phyloP scores from a whole-genome alignment of 352 stramenopile species.

The Thalassiosira livingstoniorum region DNA sequence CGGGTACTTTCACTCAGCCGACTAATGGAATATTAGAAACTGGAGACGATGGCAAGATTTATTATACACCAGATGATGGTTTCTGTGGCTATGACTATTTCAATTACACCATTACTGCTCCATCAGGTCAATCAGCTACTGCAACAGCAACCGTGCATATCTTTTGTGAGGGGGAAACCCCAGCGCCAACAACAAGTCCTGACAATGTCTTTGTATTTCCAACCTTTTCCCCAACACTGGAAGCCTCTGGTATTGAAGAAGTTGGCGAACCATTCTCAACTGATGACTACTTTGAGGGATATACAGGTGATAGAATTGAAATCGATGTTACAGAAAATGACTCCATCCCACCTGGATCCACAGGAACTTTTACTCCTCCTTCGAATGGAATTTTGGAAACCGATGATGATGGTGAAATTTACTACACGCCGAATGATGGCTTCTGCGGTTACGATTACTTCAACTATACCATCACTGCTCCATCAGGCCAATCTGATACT shows the following conservation, averaged over 20 bases:
- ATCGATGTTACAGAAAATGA: slow-evolving; percentile 7
- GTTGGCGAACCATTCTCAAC: background rate
- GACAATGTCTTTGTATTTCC: background rate
- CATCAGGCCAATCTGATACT: slow-evolving; percentile 30
- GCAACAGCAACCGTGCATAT: slow-evolving; percentile 20
- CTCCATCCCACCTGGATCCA: background rate
- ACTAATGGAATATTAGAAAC: slow-evolving; percentile 13
- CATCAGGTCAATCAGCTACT: slow-evolving; percentile 11
- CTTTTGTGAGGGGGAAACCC: slow-evolving; percentile 1
- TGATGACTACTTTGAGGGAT: slow-evolving; percentile 8
- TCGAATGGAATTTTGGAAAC: slow-evolving; percentile 25
- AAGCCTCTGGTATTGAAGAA: background rate
- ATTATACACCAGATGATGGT: background rate
- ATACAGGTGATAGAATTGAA: slow-evolving; percentile 1
- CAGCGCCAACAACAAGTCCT: background rate
- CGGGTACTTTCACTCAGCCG: slow-evolving; percentile 5
- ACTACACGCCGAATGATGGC: slow-evolving; percentile 32
- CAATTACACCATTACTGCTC: slow-evolving; percentile 14
- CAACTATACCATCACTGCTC: slow-evolving; percentile 37
- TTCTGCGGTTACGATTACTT: slow-evolving; percentile 49
- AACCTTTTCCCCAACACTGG: background rate
- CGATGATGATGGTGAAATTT: slow-evolving; percentile 17
- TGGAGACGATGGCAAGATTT: slow-evolving; percentile 9
- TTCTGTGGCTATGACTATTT: slow-evolving; percentile 30
- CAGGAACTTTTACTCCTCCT: slow-evolving; percentile 19